A percentile compares a stretch with the other conserved stretches of the same genome.
These are phyloP conservation scores for Remersonia thermophila DNA, from an alignment of 2,329 filamentous ascomycete species.

Conservation along the genomic window DNA sequence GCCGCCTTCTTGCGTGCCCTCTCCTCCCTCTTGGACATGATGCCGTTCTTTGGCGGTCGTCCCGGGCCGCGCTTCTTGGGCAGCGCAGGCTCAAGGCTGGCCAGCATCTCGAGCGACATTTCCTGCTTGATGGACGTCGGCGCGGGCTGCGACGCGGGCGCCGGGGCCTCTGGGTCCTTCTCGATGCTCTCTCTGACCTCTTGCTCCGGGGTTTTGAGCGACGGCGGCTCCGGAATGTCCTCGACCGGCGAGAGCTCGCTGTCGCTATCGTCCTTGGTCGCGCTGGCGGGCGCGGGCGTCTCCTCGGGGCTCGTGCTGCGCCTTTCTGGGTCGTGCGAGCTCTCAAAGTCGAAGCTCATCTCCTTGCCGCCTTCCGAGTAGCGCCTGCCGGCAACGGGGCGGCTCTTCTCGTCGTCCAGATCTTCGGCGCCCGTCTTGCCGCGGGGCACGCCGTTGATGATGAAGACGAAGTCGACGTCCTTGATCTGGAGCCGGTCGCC, in stretches of 20 bases:
- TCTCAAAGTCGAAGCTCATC: constrained; percentile 64
- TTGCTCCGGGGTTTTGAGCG: constrained; percentile 19
- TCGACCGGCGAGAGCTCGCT: constrained; percentile 22
- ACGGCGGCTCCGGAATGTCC: constrained; percentile 21
- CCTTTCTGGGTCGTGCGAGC: constrained; percentile 44
- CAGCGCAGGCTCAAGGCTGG: constrained; percentile 27
- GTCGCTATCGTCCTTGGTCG: constrained; percentile 20
- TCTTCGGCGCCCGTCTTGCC: constrained; percentile 48
- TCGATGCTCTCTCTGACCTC: constrained; percentile 24
- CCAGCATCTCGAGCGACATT: constrained; percentile 16
- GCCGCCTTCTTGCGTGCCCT: constrained; percentile 48
- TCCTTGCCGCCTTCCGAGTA: constrained; percentile 49
- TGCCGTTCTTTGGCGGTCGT: constrained; percentile 69
- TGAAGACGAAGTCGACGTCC: constrained; percentile 54
- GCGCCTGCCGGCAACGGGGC: constrained; percentile 26
- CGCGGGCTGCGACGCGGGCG: not conserved
- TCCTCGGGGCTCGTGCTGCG: constrained; percentile 43
- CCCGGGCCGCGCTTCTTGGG: constrained; percentile 64
- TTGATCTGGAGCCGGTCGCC: constrained; percentile 61
- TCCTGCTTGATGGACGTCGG: constrained; percentile 13
- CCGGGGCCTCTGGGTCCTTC: constrained; percentile 15
- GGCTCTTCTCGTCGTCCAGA: constrained; percentile 34
- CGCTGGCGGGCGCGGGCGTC: constrained; percentile 18
- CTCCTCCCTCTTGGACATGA: constrained; percentile 70
- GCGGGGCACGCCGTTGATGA: constrained; percentile 50